A percentile compares a stretch with the other conserved stretches of the same genome.
Evolutionary conservation across 768 basidiomycete genomes (phyloP).

Genomic region (Terana coerulea): DNA sequence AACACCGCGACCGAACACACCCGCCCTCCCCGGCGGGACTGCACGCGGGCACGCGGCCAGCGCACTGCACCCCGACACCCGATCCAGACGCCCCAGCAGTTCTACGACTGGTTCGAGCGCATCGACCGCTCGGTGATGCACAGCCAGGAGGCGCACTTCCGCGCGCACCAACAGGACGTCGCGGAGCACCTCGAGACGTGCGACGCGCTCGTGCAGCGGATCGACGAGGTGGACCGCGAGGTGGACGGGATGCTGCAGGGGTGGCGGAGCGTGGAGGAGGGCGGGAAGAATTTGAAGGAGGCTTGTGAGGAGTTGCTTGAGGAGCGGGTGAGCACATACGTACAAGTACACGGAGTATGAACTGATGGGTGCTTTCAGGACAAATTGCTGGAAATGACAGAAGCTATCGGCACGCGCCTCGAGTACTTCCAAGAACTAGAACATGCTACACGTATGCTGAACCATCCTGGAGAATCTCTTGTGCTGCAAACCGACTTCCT

Average conservation of each 20-base stretch:
- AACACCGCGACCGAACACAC: constrained; percentile 20
- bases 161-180: constrained; percentile 76
- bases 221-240: constrained; percentile 70
- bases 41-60: constrained; percentile 30
- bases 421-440: constrained; percentile 97
- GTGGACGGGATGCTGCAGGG: constrained; percentile 80
- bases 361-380: constrained; percentile 45
- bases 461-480: constrained; percentile 88
- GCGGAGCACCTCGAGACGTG: constrained; percentile 75
- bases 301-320: constrained; percentile 88
- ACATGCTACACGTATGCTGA: constrained; percentile 87
- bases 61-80: constrained; percentile 70
- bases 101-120: constrained; percentile 93
- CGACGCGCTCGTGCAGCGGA: constrained; percentile 64
- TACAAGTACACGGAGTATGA: background rate
- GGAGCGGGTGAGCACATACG: constrained; percentile 64
- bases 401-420: constrained; percentile 76
- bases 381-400: constrained; percentile 68
- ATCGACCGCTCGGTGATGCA: constrained; percentile 90
- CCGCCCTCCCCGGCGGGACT: background rate
- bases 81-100: constrained; percentile 89
- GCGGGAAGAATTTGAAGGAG: constrained; percentile 86
- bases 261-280: constrained; percentile 86
- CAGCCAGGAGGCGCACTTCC: constrained; percentile 91
- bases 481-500: constrained; percentile 90